phyloP scores from a whole-genome alignment of 1,284 basidiomycete genomes.

The Bjerkandera adusta region DNA sequence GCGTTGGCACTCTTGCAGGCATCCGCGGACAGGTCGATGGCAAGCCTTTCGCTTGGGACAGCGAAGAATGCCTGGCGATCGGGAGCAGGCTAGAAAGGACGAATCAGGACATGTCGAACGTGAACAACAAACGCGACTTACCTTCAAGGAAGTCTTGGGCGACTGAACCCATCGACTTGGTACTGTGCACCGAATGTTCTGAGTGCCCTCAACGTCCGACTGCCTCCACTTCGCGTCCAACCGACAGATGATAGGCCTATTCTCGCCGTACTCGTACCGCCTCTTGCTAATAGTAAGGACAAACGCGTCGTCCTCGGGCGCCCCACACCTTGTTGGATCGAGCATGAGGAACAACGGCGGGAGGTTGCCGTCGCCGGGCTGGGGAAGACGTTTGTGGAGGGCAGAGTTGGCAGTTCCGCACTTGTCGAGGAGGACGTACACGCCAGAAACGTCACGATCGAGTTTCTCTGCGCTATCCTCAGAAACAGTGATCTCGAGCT shows the following conservation, averaged over 20 bases:
- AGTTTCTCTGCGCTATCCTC: conserved; percentile 49
- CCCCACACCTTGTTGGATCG: conserved; percentile 81
- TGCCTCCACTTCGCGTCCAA: conserved; percentile 79
- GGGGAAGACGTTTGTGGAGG: conserved; percentile 67
- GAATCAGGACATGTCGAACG: no score
- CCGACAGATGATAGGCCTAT: conserved; percentile 71
- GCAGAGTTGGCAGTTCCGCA: conserved; percentile 90
- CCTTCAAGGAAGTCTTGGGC: conserved; percentile 46
- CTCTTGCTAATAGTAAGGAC: conserved; percentile 80
- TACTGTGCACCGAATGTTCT: conserved; percentile 55
- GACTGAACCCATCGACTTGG: conserved; percentile 64
- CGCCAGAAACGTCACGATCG: conserved; percentile 81
- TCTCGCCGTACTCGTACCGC: conserved; percentile 79
- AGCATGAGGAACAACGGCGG: conserved; percentile 81
- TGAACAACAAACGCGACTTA: conserved; percentile 33
- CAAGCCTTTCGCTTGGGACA: conserved; percentile 55
- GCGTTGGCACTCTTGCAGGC: conserved; percentile 76
- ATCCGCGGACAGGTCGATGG: conserved; percentile 52
- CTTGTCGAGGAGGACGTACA: conserved; percentile 76
- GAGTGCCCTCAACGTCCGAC: conserved; percentile 44
- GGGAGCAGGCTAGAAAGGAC: conserved; percentile 44
- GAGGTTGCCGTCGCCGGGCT: conserved; percentile 40
- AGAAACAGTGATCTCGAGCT: conserved; percentile 62
- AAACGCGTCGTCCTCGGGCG: conserved; percentile 70
- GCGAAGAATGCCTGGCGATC: conserved; percentile 62